Evolutionary conservation across 2,329 filamentous ascomycete genomes (phyloP).

Genomic region (Aspergillus puulaauensis): DNA sequence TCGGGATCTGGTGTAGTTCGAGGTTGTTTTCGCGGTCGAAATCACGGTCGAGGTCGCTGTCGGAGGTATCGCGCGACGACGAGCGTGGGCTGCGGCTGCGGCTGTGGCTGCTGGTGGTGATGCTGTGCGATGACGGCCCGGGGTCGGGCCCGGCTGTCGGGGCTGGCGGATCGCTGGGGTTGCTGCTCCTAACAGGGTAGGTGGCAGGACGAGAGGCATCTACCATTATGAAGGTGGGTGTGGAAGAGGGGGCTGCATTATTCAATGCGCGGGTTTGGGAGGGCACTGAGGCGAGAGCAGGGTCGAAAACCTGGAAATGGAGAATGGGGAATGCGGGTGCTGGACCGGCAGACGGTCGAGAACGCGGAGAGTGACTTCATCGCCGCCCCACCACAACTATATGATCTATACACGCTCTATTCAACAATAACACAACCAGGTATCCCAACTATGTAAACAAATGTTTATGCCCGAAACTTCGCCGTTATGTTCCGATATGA

Average conservation of each 20-base stretch:
- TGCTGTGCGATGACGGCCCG: neutral
- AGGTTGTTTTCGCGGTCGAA: slow-evolving; percentile 19
- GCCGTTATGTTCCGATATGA: too few relatives aligned
- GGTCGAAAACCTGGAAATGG: too few relatives aligned
- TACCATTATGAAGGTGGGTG: neutral
- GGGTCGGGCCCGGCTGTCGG: neutral
- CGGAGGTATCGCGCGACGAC: neutral
- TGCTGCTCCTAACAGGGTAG: neutral
- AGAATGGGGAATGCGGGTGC: too few relatives aligned
- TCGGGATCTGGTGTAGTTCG: slow-evolving; percentile 32
- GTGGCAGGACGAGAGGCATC: neutral
- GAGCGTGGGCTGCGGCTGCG: neutral
- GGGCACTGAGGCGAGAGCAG: too few relatives aligned
- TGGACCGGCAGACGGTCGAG: too few relatives aligned
- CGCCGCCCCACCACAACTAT: too few relatives aligned
- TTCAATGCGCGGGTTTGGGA: neutral
- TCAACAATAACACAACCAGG: too few relatives aligned
- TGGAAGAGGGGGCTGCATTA: neutral
- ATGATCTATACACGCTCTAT: too few relatives aligned
- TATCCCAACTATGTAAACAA: too few relatives aligned
- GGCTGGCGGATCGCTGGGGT: too few relatives aligned
- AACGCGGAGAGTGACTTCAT: too few relatives aligned
- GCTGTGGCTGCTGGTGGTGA: neutral
- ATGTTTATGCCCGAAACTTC: too few relatives aligned
- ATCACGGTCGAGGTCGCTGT: slow-evolving; percentile 5